Conservation (phyloP, 495 filamentous ascomycete species). For the Penicillium waksmanii region DNA sequence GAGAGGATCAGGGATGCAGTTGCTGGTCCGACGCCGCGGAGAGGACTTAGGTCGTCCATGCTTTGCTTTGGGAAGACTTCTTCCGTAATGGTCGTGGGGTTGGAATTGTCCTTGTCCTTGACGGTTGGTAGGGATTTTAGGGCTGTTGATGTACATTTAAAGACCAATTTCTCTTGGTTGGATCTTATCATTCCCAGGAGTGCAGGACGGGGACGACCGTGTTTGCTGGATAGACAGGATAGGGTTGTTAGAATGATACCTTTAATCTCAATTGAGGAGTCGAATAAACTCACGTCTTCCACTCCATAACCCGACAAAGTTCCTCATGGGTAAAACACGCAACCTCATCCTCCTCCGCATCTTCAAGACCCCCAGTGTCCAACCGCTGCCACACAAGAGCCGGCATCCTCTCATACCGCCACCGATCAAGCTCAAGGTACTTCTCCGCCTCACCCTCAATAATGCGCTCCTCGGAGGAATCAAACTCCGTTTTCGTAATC, state of each 20-base stretch:
- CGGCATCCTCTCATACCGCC: slow-evolving; percentile 41
- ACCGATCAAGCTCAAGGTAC: slow-evolving; percentile 36
- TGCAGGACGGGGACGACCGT: slow-evolving; percentile 71
- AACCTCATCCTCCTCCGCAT: slow-evolving; percentile 7
- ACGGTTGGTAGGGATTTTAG: slow-evolving; percentile 35
- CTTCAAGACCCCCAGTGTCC: slow-evolving; percentile 18
- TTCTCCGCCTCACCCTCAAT: slow-evolving; percentile 26
- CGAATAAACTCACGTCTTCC: slow-evolving; percentile 70
- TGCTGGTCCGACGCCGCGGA: slow-evolving; percentile 73
- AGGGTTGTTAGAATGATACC: slow-evolving; percentile 4
- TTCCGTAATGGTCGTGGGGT: no score
- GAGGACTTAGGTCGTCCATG: slow-evolving; percentile 48
- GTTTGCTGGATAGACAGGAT: slow-evolving; percentile 52
- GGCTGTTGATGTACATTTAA: slow-evolving; percentile 51
- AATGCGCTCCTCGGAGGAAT: slow-evolving; percentile 16
- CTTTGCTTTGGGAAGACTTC: slow-evolving; percentile 46
- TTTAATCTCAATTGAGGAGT: no score
- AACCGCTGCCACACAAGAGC: slow-evolving; percentile 17
- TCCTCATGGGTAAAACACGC: slow-evolving; percentile 30
- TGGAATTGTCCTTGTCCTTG: slow-evolving; percentile 1
- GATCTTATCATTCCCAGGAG: slow-evolving; percentile 66
- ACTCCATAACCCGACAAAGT: slow-evolving; percentile 60
- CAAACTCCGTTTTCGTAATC: slow-evolving; percentile 16
- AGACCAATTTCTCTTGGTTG: slow-evolving; percentile 52
- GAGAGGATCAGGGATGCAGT: slow-evolving; percentile 74